phyloP scores from a whole-genome alignment of 306 rosid genomes.

The Mucuna pruriens region DNA sequence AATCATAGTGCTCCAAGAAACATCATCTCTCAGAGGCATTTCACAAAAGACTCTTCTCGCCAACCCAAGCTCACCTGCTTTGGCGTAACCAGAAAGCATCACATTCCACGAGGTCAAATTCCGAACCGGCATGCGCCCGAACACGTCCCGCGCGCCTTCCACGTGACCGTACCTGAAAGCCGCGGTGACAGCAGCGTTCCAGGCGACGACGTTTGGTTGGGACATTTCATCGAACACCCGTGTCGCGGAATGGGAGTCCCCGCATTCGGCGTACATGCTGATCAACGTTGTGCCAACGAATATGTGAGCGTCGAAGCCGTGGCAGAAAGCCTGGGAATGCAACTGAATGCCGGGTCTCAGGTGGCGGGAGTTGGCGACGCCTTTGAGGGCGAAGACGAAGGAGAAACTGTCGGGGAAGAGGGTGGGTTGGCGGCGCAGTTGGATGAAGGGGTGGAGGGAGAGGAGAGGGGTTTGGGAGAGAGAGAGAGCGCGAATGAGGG shows the following conservation, averaged over 20 bases:
- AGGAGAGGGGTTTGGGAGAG: constrained; percentile 54
- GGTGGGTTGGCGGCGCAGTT: constrained; percentile 55
- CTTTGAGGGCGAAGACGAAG: constrained; percentile 77
- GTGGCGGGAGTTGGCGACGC: constrained; percentile 55
- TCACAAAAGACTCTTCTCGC: constrained; percentile 62
- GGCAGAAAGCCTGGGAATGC: constrained; percentile 58
- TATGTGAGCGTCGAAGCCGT: constrained; percentile 59
- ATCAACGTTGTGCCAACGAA: constrained; percentile 78
- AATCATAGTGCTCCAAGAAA: constrained; percentile 92
- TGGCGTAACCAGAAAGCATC: constrained; percentile 73
- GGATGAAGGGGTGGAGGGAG: constrained; percentile 56
- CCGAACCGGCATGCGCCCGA: constrained; percentile 61
- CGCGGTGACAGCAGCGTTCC: constrained; percentile 76
- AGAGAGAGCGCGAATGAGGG: constrained; percentile 74
- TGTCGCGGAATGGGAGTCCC: constrained; percentile 44
- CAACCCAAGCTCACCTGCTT: constrained; percentile 70
- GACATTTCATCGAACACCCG: constrained; percentile 78
- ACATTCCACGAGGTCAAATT: constrained; percentile 84
- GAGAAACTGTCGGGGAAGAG: constrained; percentile 71
- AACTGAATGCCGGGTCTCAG: constrained; percentile 60
- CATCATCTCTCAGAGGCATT: constrained; percentile 70
- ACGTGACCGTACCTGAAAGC: constrained; percentile 71
- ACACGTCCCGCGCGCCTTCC: constrained; percentile 48
- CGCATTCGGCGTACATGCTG: constrained; percentile 75
- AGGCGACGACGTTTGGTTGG: constrained; percentile 75